Conservation (phyloP, 768 basidiomycete species). For the Sutorius australiensis region DNA sequence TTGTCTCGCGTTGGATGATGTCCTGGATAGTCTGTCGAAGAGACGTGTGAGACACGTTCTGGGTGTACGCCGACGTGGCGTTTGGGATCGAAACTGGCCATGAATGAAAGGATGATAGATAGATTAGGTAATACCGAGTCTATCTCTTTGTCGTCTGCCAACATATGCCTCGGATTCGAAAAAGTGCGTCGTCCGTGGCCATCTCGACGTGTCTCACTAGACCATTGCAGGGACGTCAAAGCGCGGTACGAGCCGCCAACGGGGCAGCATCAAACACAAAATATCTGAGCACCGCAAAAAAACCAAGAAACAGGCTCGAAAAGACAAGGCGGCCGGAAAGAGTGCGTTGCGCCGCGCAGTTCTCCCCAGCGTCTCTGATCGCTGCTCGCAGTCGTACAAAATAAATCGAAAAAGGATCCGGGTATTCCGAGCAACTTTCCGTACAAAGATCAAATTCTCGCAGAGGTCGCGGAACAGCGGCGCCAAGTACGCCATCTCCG, state of each 20-base stretch:
- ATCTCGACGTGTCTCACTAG: neutral
- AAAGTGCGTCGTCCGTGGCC: slow-evolving; percentile 42
- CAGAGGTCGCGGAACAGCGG: slow-evolving; percentile 82
- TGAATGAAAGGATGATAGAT: neutral
- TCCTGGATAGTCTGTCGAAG: slow-evolving; percentile 88
- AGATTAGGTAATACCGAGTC: slow-evolving; percentile 18
- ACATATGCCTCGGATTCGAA: slow-evolving; percentile 61
- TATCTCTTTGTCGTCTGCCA: neutral
- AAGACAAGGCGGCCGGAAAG: slow-evolving; percentile 78
- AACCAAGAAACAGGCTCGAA: slow-evolving; percentile 67
- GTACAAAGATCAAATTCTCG: slow-evolving; percentile 91
- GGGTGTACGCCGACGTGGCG: slow-evolving; percentile 65
- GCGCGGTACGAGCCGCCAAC: slow-evolving; percentile 67
- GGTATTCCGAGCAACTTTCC: slow-evolving; percentile 93
- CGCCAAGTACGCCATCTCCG: slow-evolving; percentile 45
- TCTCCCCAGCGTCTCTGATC: neutral
- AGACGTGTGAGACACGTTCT: slow-evolving; percentile 74
- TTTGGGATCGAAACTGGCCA: slow-evolving; percentile 35
- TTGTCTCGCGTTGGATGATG: slow-evolving; percentile 83
- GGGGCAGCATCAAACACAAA: slow-evolving; percentile 72
- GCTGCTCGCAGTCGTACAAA: slow-evolving; percentile 33
- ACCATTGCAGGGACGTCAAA: slow-evolving; percentile 73
- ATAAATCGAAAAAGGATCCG: slow-evolving; percentile 66
- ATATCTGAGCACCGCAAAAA: slow-evolving; percentile 76
- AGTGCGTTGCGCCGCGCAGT: slow-evolving; percentile 40